Evolutionary conservation across 2,329 filamentous ascomycete species (phyloP).

Genomic region (Grosmannia penicillata): DNA sequence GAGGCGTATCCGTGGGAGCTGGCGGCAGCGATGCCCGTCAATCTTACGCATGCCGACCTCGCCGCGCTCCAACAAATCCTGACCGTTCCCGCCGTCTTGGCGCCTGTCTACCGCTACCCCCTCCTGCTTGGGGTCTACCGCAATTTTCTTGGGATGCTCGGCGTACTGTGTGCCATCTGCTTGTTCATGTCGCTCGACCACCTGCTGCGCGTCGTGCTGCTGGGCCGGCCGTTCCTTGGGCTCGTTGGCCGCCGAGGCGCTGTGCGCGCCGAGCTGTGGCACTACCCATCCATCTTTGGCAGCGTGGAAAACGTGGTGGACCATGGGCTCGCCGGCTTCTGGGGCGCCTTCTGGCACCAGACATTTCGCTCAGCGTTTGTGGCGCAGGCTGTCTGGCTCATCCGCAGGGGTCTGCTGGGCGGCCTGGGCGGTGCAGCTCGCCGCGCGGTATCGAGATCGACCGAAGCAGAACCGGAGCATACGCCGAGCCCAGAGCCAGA

Average conservation of each 20-base stretch:
- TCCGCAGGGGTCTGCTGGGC: constrained; percentile 22
- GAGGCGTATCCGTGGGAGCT: too few species aligned
- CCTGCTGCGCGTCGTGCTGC: constrained; percentile 6
- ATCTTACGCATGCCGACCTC: constrained; percentile 28
- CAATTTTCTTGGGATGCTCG: constrained; percentile 36
- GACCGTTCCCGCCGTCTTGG: constrained; percentile 27
- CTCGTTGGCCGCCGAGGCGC: constrained; percentile 34
- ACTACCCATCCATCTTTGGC: constrained; percentile 41
- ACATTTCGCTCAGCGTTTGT: constrained; percentile 63
- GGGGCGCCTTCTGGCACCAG: constrained; percentile 86
- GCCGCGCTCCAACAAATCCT: constrained; percentile 11
- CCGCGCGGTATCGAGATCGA: too few species aligned
- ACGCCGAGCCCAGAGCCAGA: too few species aligned
- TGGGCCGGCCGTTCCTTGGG: constrained; percentile 23
- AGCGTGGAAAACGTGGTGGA: constrained; percentile 40
- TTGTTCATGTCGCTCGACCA: constrained; percentile 38
- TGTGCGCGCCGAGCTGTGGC: constrained; percentile 33
- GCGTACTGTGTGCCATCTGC: constrained; percentile 44
- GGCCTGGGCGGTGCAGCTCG: too few species aligned
- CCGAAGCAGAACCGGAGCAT: neutral
- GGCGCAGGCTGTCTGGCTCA: constrained; percentile 38
- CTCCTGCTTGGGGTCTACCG: constrained; percentile 39
- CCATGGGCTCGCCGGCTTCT: constrained; percentile 63
- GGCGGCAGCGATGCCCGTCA: constrained; percentile 20
- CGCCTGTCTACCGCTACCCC: constrained; percentile 16